Evolutionary conservation across 371 early-diverging fungal genomes (phyloP).

Genomic region (Mortierella sp.): DNA sequence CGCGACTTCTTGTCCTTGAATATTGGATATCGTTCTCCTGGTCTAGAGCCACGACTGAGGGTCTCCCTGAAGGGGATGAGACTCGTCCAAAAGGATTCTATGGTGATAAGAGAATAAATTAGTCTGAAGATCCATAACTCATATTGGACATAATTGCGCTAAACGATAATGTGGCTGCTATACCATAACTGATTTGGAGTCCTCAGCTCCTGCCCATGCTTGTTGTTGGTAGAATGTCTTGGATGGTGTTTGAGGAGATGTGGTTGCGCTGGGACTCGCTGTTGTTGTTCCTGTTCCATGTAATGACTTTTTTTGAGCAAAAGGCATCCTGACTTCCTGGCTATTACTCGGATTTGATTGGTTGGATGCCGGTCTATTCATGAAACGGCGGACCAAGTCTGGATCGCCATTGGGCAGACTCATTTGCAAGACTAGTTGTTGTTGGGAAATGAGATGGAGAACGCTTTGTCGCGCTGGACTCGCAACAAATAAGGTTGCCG

Average conservation of each 20-base stretch:
- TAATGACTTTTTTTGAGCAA: constrained; percentile 24
- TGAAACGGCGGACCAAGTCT: constrained; percentile 36
- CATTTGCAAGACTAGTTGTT: constrained; percentile 12
- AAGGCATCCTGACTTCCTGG: constrained; percentile 34
- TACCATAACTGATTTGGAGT: constrained; percentile 15
- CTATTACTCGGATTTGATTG: constrained; percentile 5
- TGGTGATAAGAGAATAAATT: background rate
- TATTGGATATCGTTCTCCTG: constrained; percentile 39
- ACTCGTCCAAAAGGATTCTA: constrained; percentile 22
- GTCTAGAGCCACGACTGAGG: constrained; percentile 15
- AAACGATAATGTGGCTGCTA: background rate
- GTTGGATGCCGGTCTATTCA: constrained; percentile 19
- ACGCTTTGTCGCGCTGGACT: background rate
- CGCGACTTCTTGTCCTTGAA: constrained; percentile 27
- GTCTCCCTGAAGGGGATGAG: constrained; percentile 21
- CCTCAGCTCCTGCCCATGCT: constrained; percentile 21
- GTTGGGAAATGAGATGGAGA: background rate
- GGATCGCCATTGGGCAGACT: constrained; percentile 34
- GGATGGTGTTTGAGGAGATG: constrained; percentile 10
- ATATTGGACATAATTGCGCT: background rate
- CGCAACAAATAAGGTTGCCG: background rate
- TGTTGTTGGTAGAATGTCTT: background rate
- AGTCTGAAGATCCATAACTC: background rate
- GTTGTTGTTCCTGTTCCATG: background rate
- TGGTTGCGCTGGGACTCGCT: background rate